phyloP scores from a whole-genome alignment of 78 protist genomes.

The Bigelowiella natans region DNA sequence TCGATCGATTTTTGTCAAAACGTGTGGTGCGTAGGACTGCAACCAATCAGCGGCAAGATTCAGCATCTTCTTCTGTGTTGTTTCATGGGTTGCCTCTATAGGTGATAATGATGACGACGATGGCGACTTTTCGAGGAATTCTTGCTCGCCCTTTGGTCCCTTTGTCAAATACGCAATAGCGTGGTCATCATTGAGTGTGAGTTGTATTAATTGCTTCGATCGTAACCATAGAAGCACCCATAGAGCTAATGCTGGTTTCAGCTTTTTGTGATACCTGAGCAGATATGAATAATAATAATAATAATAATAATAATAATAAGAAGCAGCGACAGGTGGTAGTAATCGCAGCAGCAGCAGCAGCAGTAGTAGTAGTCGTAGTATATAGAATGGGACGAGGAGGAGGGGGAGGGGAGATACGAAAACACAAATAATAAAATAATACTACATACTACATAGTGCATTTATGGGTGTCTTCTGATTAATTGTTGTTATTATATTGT shows the following conservation, averaged over 20 bases:
- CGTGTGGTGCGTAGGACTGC: slow-evolving; percentile 20
- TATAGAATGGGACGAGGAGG: background rate
- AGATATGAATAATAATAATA: too few relatives aligned
- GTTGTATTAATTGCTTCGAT: background rate
- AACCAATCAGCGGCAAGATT: slow-evolving; percentile 8
- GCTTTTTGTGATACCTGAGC: background rate
- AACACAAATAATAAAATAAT: too few relatives aligned
- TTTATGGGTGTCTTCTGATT: too few relatives aligned
- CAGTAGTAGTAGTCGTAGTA: too few relatives aligned
- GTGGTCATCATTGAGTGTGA: background rate
- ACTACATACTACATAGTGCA: too few relatives aligned
- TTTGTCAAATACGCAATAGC: background rate
- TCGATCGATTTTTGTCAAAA: slow-evolving; percentile 36
- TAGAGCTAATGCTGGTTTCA: slow-evolving; percentile 22
- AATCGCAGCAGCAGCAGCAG: too few relatives aligned
- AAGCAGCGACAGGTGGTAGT: too few relatives aligned
- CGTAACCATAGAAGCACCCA: slow-evolving; percentile 30
- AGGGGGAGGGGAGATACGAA: too few relatives aligned
- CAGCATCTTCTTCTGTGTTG: background rate
- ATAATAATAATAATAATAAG: too few relatives aligned
- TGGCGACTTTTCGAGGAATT: background rate
- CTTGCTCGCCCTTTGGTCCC: background rate
- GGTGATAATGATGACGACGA: background rate
- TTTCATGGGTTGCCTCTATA: background rate
- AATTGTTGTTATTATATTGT: too few relatives aligned